These are phyloP conservation scores for Hymenochaete sp. DNA, from an alignment of 1,284 basidiomycete genomes.

Conservation along the genomic window DNA sequence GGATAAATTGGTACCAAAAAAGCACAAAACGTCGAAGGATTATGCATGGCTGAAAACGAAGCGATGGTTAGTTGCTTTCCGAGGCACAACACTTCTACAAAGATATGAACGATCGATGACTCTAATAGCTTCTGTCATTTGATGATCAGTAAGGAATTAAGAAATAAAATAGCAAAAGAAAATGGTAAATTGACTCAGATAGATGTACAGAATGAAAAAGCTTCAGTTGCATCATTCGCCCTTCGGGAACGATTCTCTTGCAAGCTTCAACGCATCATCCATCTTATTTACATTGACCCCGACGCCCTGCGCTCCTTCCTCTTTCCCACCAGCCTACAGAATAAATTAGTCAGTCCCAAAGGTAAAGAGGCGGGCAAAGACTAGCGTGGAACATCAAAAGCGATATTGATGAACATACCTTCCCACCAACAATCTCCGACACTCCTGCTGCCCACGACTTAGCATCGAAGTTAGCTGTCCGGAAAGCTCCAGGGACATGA, in stretches of 20 bases:
- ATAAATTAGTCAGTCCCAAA: conserved; percentile 10
- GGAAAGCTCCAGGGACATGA: conserved; percentile 60
- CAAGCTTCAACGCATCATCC: conserved; percentile 60
- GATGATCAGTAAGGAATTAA: too few species aligned
- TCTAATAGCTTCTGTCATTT: too few species aligned
- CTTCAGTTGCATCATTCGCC: conserved; percentile 1
- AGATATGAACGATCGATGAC: too few species aligned
- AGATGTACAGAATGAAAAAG: too few species aligned
- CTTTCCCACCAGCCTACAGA: conserved; percentile 81
- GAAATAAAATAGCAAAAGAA: too few species aligned
- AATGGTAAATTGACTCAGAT: too few species aligned
- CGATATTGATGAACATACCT: conserved; percentile 41
- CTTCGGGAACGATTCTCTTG: conserved; percentile 28
- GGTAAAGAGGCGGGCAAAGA: not conserved
- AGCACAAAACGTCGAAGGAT: too few species aligned
- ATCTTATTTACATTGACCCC: conserved; percentile 62
- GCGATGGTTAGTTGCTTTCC: too few species aligned
- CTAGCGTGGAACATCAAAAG: not conserved
- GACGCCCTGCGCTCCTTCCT: conserved; percentile 82
- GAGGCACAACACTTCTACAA: too few species aligned
- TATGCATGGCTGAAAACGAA: too few species aligned
- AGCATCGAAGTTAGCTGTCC: conserved; percentile 53
- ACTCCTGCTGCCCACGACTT: conserved; percentile 79
- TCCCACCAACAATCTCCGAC: conserved; percentile 75
- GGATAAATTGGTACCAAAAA: too few species aligned